Base-by-base conservation (phyloP, 148 eudicot genomes). In the Gaultheria prostrata region DNA sequence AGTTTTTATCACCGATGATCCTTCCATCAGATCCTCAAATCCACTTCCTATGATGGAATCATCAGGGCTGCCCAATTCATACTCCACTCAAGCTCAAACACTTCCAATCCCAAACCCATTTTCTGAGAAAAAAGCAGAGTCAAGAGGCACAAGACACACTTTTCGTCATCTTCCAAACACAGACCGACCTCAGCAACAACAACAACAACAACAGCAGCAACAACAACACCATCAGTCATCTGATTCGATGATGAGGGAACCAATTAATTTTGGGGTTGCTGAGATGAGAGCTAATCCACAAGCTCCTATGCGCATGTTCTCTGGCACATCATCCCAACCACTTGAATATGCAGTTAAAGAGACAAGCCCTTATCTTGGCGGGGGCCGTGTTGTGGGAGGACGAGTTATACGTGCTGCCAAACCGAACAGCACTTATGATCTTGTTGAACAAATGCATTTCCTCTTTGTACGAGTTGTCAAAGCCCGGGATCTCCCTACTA, bases 401-500 rank as follows among this genome's bases (percentile, higher is more conserved):
- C 86, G 94, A 50, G 95, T 95, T 18, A 86, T 92, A 9, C 88
- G 87, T 43, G 50, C 86, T 53, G 88, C 87, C 61, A 92, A 87
- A 77, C 92, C 87, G 0, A 85, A 86, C 46, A 86, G 89, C 86
- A 89, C 94, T 3, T 93, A 92, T 88, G 98, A 95, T 82, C 96
- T 95, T 70, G 98, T 94, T 28, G 98, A 94, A 79, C 86, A 82
- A 32, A 95, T 95, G 98, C 89, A 88, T 54, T 94, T 90, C 87
- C 93, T 95, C 12, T 95, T 85, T 67, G 93, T 94, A 50, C 91
- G 98, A 39, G 98, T 95, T n/a, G 98, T 94, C 32, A 93, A 90
- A 86, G 98, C 96, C 1, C 91, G 92, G 1, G 93, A 91, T 1
- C 94, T 95, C 33, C 95, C 98, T 8, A 82, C 87, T 49, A 94